Base-by-base conservation (phyloP, 1,284 basidiomycete species). In the Tilletia walkeri region DNA sequence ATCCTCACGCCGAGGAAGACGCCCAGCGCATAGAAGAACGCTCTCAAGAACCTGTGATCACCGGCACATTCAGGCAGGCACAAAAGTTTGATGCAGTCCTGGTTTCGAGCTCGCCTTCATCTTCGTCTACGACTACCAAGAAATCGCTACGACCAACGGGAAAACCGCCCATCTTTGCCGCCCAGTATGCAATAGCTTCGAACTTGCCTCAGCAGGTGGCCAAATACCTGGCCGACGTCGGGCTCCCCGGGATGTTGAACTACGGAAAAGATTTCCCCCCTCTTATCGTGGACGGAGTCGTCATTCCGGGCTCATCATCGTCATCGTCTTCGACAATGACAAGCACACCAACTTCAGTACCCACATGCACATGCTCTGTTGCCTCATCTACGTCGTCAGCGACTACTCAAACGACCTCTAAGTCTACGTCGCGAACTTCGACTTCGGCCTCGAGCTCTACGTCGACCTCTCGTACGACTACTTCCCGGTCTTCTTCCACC, bases 161-260 rank as follows among this genome's bases (percentile, higher is more conserved):
- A 24, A 36, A 63, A 38, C 59, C 34, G 20, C 34, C 59, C 12
- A 63, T 63, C 36, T 18, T 39, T 3, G 59, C 39, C 9, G 59
- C 59, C 9, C 59, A 63, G 34, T 63, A 39, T 36, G 59, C 59
- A 14, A 16, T 39, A 14, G 14, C 59, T n/a, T 34, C 36, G 16
- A 38, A 34, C 18, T 34, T 63, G 30, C 59, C 59, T 16, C 59
- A 63, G 20, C 59, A 63, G 34, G 36, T 63, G 30, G 59, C 59
- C 3, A 63, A 63, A 16, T 63, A 63, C 20, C 34, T 63, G 14
- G 30, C 59, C 30, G 59, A 38, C 7, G 59, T 63, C 5, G 59
- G 59, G 3, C 16, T 63, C 18, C 59, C 59, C 36, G 59, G 59
- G 36, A 18, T 63, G 34, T 34, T 63, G 30, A 63, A 14, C 34